Evolutionary conservation across 2,329 filamentous ascomycete species (phyloP).

Genomic region (Sclerotinia borealis): DNA sequence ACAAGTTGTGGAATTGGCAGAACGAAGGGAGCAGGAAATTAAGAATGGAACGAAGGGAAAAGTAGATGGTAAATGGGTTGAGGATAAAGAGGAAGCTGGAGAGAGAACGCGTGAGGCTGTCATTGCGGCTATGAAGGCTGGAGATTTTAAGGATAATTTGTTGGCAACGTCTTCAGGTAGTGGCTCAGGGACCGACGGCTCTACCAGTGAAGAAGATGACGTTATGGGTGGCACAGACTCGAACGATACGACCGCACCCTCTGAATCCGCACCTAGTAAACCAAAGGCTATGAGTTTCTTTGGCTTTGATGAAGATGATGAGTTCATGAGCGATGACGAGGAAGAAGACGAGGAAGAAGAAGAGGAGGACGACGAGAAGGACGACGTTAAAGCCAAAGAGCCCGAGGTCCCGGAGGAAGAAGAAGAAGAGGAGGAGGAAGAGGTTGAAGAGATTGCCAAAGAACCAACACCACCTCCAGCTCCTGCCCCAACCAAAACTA

Average conservation of each 20-base stretch:
- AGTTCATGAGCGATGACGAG: slow-evolving; percentile 65
- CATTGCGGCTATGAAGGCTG: slow-evolving; percentile 60
- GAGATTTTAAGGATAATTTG: slow-evolving; percentile 55
- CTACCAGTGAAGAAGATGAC: slow-evolving; percentile 30
- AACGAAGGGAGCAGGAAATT: slow-evolving; percentile 77
- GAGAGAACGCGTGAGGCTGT: slow-evolving; percentile 78
- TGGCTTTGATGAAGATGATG: slow-evolving; percentile 74
- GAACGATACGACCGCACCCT: slow-evolving; percentile 43
- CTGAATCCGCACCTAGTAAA: slow-evolving; percentile 36
- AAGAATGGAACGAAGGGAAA: slow-evolving; percentile 64
- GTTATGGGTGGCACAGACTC: slow-evolving; percentile 27
- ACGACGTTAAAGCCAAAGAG: slow-evolving; percentile 19
- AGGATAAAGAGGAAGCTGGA: slow-evolving; percentile 84
- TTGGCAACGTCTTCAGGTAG: slow-evolving; percentile 36
- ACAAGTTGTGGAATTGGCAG: slow-evolving; percentile 77
- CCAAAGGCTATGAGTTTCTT: slow-evolving; percentile 49
- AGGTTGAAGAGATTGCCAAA: slow-evolving; percentile 22
- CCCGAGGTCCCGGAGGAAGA: neutral
- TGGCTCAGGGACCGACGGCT: slow-evolving; percentile 29
- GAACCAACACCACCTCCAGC: slow-evolving; percentile 21
- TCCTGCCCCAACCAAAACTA: slow-evolving; percentile 28
- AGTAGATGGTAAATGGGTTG: slow-evolving; percentile 88
- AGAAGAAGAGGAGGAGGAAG: slow-evolving; percentile 21
- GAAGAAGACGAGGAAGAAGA: slow-evolving; percentile 36
- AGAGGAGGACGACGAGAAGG: slow-evolving; percentile 15